Evolutionary conservation across 2,329 filamentous ascomycete species (phyloP), one percentile per base, ranked within the genome.

Genomic region (Nigrospora oryzae): DNA sequence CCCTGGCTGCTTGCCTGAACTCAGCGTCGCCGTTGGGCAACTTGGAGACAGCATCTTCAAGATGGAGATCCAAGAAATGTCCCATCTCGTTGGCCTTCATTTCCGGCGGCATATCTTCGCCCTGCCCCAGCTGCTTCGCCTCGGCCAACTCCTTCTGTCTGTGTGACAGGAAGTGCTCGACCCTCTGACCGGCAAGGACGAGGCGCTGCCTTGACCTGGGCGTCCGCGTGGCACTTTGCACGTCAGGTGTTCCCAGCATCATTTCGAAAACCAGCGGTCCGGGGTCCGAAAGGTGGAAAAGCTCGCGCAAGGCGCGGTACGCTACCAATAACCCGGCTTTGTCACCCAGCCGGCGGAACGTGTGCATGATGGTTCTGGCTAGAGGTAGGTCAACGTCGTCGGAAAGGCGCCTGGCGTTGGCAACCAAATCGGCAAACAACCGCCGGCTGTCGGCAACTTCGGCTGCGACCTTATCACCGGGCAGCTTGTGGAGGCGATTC

Each of bases 361-460:
- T 71, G 53, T 75, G 73, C 12, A 75, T 56, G 15, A 75, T 66
- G 51, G 67, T 72, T 49, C 70, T 69, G 8, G 68, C 71, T 17
- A 77, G 61, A 46, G 74, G 67, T 4, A 62, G 58, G 50, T 76
- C 66, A 35, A 75, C 63, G 48, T 65, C 60, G 23, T 28, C 23
- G 23, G 23, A 28, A 28, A 28, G 23, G 23, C 23, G 23, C 23
- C 23, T 28, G 11, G 63, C 63, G 2, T 63, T 55, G 42, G 67
- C 56, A 42, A 78, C 70, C 53, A 67, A 73, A 45, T 75, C 66
- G 14, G 63, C 60, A 53, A 77, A 77, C 19, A 74, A 56, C 16
- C 54, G 54, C 14, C 74, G 66, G 5, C 69, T 64, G 17, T 55
- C 57, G 7, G 48, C 47, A 4, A 58, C 56, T 39, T 71, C 66